These are phyloP conservation scores for Amanita pseudoporphyria DNA, from an alignment of 768 basidiomycete genomes.

Conservation along the genomic window DNA sequence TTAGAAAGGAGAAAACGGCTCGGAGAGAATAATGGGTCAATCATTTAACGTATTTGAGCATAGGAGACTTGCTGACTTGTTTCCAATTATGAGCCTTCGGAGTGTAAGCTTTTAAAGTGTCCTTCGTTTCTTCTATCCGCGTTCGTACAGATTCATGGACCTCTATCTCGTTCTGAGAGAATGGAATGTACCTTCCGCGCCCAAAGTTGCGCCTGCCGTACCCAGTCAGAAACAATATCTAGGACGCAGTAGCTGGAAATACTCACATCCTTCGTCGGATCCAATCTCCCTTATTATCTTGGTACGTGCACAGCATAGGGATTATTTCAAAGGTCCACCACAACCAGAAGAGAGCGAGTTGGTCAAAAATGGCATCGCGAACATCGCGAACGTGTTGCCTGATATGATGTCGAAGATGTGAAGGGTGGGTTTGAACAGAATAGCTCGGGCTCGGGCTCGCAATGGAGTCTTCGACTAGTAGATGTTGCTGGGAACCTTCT, in stretches of 20 bases:
- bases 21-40: too few relatives aligned
- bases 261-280: constrained; percentile 16
- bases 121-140: constrained; percentile 4
- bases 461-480: too few relatives aligned
- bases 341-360: constrained; percentile 11
- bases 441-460: too few relatives aligned
- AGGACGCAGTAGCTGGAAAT: too few relatives aligned
- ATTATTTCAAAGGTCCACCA: constrained; percentile 20
- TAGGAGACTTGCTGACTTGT: background rate
- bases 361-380: constrained; percentile 14
- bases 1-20: too few relatives aligned
- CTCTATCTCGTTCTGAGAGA: constrained; percentile 14
- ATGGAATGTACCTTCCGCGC: constrained; percentile 20
- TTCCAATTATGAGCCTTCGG: constrained; percentile 10
- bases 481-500: too few relatives aligned
- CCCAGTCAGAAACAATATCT: background rate
- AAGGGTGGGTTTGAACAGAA: too few relatives aligned
- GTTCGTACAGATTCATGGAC: constrained; percentile 17
- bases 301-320: constrained; percentile 16
- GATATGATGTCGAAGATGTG: background rate
- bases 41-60: constrained; percentile 4
- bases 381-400: constrained; percentile 9
- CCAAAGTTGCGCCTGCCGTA: constrained; percentile 19
- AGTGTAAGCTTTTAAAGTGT: background rate
- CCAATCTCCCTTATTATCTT: constrained; percentile 16